Base-by-base conservation (phyloP, 2,329 filamentous ascomycete genomes). In the Fusarium begoniae region DNA sequence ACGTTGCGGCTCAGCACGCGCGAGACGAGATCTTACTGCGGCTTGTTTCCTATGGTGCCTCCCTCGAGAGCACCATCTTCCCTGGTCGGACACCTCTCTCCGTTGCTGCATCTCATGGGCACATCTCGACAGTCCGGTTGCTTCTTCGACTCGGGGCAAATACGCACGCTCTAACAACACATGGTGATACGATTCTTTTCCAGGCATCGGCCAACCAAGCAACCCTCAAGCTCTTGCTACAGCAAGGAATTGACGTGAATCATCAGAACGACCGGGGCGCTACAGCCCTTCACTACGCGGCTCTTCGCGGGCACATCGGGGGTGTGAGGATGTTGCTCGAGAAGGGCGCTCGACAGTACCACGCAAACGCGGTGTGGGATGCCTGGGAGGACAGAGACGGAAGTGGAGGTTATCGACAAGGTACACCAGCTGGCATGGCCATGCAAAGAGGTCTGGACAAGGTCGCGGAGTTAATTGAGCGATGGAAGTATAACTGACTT, bases 291-390 rank as follows among this genome's bases (percentile, higher is more conserved):
- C 77, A 79, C 61, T 79, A 78, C 54, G 77, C 77, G 26, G 77
- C 77, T 35, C 68, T 79, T 24, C 75, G 77, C 17, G 77, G 77
- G 9, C 76, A 79, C 44, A 56, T 78, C 6, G 76, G 63, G 6
- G 70, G 73, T 28, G 77, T 78, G 26, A 70, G 59, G 22, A 65
- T 77, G 61, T 56, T 79, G 11, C 60, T 79, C 18, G 77, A 78
- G 41, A 79, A 68, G 40, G 77, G 77, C 28, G 77, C 77, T 30
- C 75, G 73, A 26, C 77, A 79, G 37, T 75, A 70, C 47, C 76
- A 78, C 53, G 77, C 77, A 47, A 79, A 75, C 53, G 77, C 77
- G 17, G 77, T 79, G 41, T 79, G 77, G 73, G 77, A 79, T 72
- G 70, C 61, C 12, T 77, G 77, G 77, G 77, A 79, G 61, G 75